Evolutionary conservation across 305 asterid genomes (phyloP), one percentile per base, ranked within the genome.

Genomic region (Stenogyne calaminthoides): DNA sequence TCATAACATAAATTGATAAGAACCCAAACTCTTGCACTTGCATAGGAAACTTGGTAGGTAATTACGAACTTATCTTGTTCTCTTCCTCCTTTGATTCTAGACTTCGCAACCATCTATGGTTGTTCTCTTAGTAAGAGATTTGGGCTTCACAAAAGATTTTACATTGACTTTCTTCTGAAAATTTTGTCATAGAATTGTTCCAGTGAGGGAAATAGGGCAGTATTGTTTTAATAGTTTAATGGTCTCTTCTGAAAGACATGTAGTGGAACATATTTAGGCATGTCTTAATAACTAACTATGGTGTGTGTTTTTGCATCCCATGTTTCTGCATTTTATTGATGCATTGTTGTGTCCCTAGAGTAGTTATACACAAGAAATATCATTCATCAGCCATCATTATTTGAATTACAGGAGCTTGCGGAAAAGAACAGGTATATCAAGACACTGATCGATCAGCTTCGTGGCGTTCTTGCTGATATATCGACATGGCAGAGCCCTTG

Each of bases 401-500:
- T 57, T 75, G 73, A 58, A 70, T 71, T 64, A 37, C 68, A 89
- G 97, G 93, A 89, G 76, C 80, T 93, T 34, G 84, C 81, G 0
- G 82, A 73, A 73, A 89, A 87, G 89, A 88, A 91, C 84, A 79
- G 78, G 78, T 46, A 85, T 67, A 70, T 93, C 74, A 88, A 91
- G 82, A 74, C 59, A 80, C 85, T 89, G 75, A 93, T 91, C 25
- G 94, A 91, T 71, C 94, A 91, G 73, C 87, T 89, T 51, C 96
- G 98, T 22, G 83, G 80, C 58, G 85, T 93, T 58, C 78, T 88
- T 39, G 74, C 84, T 14, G 97, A 89, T 81, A 76, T 89, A 70
- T 88, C 92, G 0, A 87, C 90, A 56, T 93, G 98, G 98, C 97
- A 89, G 73, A 89, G 96, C 81, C 96, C 94, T 49, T 84, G 90